Evolutionary conservation across 106 monocot genomes (phyloP).

Genomic region (Platanthera zijinensis): DNA sequence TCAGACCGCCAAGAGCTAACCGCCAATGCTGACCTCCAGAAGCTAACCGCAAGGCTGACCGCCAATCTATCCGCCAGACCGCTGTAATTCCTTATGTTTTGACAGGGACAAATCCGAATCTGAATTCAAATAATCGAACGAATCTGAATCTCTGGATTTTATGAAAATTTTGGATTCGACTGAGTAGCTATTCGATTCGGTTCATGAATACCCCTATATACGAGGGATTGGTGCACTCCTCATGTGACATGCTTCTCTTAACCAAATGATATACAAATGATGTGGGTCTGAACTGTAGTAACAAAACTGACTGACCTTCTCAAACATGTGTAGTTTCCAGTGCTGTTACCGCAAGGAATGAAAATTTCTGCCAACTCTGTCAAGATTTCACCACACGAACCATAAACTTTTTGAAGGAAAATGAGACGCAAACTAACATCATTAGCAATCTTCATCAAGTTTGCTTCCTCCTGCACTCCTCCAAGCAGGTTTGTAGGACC

Average conservation of each 20-base stretch:
- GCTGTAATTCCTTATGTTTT: too few relatives aligned
- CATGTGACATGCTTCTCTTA: background rate
- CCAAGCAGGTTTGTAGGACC: background rate
- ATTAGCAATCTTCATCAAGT: conserved; percentile 40
- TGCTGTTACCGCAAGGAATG: conserved; percentile 11
- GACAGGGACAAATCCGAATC: too few relatives aligned
- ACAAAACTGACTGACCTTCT: background rate
- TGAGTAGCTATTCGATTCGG: too few relatives aligned
- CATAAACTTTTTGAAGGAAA: conserved; percentile 32
- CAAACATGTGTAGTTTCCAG: background rate
- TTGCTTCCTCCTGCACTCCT: conserved; percentile 34
- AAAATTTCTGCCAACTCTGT: conserved; percentile 44
- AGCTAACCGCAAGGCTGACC: too few relatives aligned
- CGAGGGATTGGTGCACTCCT: too few relatives aligned
- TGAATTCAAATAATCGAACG: too few relatives aligned
- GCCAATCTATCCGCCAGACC: too few relatives aligned
- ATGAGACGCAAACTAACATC: conserved; percentile 52
- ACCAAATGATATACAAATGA: background rate
- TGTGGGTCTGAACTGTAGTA: background rate
- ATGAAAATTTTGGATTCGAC: too few relatives aligned
- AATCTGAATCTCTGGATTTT: too few relatives aligned
- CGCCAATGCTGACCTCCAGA: too few relatives aligned
- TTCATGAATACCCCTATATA: too few relatives aligned
- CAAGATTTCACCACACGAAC: conserved; percentile 48
- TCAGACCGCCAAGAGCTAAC: too few relatives aligned